Conservation (phyloP, 108 stramenopile species). For the Parietichytrium sp. region DNA sequence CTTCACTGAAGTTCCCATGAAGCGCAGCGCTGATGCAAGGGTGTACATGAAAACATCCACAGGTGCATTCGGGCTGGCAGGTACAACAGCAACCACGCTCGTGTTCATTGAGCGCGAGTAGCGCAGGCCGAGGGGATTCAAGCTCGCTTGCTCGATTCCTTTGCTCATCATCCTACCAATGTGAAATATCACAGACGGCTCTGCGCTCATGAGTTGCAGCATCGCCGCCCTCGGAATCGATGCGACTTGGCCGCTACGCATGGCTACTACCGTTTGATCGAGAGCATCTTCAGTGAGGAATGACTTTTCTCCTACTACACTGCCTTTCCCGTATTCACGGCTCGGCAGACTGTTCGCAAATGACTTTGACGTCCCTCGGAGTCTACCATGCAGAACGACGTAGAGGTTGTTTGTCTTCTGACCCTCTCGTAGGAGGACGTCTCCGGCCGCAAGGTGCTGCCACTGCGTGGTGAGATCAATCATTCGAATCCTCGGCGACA, state of each 20-base stretch:
- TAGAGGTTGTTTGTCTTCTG: neutral
- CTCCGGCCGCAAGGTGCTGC: slow-evolving; percentile 2
- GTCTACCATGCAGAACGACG: neutral
- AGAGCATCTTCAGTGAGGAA: slow-evolving; percentile 23
- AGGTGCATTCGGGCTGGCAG: slow-evolving; percentile 11
- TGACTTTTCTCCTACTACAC: neutral
- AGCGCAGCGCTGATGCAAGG: neutral
- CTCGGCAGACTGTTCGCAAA: too few species aligned
- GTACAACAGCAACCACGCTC: neutral
- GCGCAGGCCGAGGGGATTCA: too few species aligned
- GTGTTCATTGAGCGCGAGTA: neutral
- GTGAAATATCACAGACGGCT: slow-evolving; percentile 1
- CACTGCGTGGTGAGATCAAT: slow-evolving; percentile 21
- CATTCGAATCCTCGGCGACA: slow-evolving; percentile 11
- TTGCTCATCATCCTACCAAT: slow-evolving; percentile 18
- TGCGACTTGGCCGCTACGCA: slow-evolving; percentile 7
- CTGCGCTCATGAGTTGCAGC: neutral
- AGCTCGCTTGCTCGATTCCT: neutral
- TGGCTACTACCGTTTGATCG: neutral
- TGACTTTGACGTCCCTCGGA: too few species aligned
- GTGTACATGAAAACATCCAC: slow-evolving; percentile 2
- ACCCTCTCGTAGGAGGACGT: neutral
- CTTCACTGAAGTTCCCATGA: slow-evolving; percentile 2
- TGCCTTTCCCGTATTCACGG: slow-evolving; percentile 7
- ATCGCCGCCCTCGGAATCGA: neutral